phyloP scores from a whole-genome alignment of 192 early-diverging fungal species.

The Diversispora epigaea region DNA sequence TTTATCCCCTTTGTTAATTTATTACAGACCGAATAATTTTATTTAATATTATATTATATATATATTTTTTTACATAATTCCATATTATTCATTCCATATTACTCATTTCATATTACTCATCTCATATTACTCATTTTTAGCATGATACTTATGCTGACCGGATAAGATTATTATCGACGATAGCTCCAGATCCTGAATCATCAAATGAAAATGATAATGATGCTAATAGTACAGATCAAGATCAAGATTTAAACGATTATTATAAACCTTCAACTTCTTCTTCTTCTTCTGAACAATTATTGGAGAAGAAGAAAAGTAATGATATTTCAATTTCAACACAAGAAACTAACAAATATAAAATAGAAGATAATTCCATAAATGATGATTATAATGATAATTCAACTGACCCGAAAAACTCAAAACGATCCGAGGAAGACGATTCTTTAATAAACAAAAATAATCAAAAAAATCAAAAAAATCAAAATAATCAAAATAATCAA shows the following conservation, averaged over 20 bases:
- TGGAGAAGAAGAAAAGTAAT: neutral
- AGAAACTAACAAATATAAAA: neutral
- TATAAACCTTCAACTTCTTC: neutral
- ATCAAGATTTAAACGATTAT: neutral
- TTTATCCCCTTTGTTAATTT: constrained; percentile 8
- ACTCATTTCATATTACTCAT: no score
- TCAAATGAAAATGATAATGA: neutral
- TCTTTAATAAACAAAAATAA: no score
- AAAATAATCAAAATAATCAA: no score
- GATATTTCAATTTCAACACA: neutral
- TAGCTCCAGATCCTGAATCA: neutral
- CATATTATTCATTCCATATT: neutral
- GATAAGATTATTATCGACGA: constrained; percentile 31
- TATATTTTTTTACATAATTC: neutral
- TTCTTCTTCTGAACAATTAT: neutral
- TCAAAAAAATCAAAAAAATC: no score
- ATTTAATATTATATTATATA: neutral
- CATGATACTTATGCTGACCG: constrained; percentile 32
- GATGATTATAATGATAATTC: neutral
- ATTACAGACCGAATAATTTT: neutral
- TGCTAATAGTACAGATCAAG: neutral
- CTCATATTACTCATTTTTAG: constrained; percentile 10
- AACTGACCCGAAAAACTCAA: neutral
- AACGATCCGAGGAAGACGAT: neutral
- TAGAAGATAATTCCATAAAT: constrained; percentile 10